Conservation (phyloP, 495 filamentous ascomycete genomes). For the Hyaloscypha hepaticicola region DNA sequence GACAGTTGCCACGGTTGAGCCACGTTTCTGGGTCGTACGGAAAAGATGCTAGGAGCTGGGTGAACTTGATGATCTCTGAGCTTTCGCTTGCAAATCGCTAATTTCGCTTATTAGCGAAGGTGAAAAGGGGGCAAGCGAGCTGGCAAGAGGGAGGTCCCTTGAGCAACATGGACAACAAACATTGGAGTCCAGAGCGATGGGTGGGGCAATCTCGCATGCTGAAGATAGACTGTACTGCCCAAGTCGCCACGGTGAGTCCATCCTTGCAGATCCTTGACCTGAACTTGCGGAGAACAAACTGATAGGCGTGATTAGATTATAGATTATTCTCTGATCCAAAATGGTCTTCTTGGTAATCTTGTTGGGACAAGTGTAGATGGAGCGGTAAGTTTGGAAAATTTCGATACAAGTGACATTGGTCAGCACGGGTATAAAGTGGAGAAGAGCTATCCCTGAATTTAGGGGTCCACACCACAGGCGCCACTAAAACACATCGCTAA, state of each 20-base stretch:
- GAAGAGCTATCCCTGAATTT: neutral
- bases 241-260: conserved; percentile 19
- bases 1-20: conserved; percentile 20
- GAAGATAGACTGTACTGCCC: conserved; percentile 20
- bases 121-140: neutral
- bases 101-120: conserved; percentile 4
- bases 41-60: conserved; percentile 3
- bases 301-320: neutral
- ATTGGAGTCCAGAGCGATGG: conserved; percentile 5
- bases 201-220: conserved; percentile 14
- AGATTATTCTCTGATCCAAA: neutral
- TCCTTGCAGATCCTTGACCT: neutral
- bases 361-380: neutral
- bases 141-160: neutral
- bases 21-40: conserved; percentile 25
- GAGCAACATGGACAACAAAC: conserved; percentile 11
- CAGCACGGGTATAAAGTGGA: conserved; percentile 1
- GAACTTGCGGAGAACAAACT: neutral
- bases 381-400: conserved; percentile 7
- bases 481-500: neutral
- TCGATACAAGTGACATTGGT: conserved; percentile 1
- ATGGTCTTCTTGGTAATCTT: neutral
- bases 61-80: conserved; percentile 13
- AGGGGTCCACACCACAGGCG: neutral
- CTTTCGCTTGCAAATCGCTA: conserved; percentile 19